Percentiles rank a stretch among this genome's conserved stretches.
These are phyloP conservation scores for Podospora appendiculata DNA, from an alignment of 495 filamentous ascomycete species.

Conservation along the genomic window DNA sequence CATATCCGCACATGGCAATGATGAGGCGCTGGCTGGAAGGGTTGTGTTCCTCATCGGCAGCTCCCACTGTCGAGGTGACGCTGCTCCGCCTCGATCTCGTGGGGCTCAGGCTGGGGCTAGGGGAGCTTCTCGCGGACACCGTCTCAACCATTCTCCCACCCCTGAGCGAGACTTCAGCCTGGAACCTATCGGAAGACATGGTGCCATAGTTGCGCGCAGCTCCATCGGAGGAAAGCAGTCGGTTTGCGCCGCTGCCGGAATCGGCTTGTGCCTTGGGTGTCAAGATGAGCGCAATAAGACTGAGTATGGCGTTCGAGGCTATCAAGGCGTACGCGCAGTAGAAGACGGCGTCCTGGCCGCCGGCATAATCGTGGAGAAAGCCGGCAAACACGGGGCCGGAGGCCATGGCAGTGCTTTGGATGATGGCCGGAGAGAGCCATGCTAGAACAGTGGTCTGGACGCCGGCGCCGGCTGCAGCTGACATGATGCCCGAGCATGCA, in stretches of 20 bases:
- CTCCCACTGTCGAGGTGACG: neutral
- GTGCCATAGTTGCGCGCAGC: conserved; percentile 13
- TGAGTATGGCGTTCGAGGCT: conserved; percentile 5
- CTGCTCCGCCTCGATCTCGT: neutral
- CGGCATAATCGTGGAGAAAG: conserved; percentile 9
- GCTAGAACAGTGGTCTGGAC: neutral
- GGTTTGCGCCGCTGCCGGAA: neutral
- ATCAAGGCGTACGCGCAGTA: conserved; percentile 16
- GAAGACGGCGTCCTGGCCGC: conserved; percentile 12
- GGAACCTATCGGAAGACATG: neutral
- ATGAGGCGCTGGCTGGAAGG: conserved; percentile 8
- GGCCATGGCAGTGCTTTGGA: conserved; percentile 18
- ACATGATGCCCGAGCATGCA: conserved; percentile 11
- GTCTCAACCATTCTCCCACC: conserved; percentile 1
- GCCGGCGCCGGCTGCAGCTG: neutral
- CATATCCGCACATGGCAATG: conserved; percentile 17
- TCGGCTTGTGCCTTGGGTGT: neutral
- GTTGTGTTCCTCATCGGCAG: neutral
- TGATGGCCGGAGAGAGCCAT: conserved; percentile 13
- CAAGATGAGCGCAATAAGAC: conserved; percentile 3
- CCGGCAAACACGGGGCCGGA: conserved; percentile 11
- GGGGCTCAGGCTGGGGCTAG: neutral
- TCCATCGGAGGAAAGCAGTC: neutral
- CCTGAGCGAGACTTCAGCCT: neutral
- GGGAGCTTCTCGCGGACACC: conserved; percentile 7